Evolutionary conservation across 306 rosid genomes (phyloP).

Genomic region (Adenanthera pavonina): DNA sequence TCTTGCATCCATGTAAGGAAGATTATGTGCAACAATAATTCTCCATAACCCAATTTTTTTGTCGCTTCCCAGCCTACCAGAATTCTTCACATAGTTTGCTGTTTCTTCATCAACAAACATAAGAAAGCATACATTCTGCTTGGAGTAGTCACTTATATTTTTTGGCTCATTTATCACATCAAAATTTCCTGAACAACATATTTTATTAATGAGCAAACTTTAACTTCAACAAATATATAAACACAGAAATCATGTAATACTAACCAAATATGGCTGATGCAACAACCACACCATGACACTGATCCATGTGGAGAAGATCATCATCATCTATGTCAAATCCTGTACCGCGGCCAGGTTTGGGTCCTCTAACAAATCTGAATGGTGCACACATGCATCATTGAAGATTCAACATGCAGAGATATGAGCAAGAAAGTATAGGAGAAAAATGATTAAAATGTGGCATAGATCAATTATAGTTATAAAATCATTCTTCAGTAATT

Average conservation of each 20-base stretch:
- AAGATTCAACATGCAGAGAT: constrained; percentile 34
- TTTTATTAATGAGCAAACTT: constrained; percentile 38
- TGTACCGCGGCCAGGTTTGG: constrained; percentile 83
- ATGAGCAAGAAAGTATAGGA: constrained; percentile 26
- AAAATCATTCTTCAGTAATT: constrained; percentile 24
- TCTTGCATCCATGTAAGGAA: constrained; percentile 82
- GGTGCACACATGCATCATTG: constrained; percentile 41
- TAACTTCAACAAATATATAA: constrained; percentile 26
- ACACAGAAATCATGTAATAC: constrained; percentile 34
- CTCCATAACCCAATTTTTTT: constrained; percentile 90
- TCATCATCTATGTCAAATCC: constrained; percentile 86
- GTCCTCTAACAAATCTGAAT: constrained; percentile 82
- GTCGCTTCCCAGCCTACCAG: constrained; percentile 62
- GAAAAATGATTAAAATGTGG: background rate
- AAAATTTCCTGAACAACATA: constrained; percentile 72
- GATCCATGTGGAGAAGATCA: constrained; percentile 80
- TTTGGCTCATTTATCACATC: constrained; percentile 87
- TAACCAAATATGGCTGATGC: constrained; percentile 94
- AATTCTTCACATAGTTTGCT: constrained; percentile 58
- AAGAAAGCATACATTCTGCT: constrained; percentile 82
- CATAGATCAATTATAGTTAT: constrained; percentile 14
- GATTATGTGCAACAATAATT: constrained; percentile 71
- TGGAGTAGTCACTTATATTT: constrained; percentile 70
- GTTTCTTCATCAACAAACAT: constrained; percentile 89
- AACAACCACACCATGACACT: constrained; percentile 89